phyloP scores from a whole-genome alignment of 192 early-diverging fungal species.

The Gigaspora rosea region DNA sequence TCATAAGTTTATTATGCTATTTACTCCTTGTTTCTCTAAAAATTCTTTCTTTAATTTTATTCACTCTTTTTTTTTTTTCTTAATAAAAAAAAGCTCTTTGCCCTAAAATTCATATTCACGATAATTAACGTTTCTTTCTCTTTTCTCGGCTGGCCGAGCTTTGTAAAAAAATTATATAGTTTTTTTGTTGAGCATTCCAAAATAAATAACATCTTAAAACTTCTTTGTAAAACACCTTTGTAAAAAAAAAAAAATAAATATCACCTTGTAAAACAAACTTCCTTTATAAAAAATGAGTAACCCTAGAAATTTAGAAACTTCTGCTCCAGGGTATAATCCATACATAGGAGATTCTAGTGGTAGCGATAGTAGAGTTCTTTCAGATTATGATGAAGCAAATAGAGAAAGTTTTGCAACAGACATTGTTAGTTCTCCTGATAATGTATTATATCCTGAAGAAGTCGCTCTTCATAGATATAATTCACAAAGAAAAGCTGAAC shows the following conservation, averaged over 20 bases:
- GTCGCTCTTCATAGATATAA: conserved; percentile 1
- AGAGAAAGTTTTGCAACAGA: not conserved
- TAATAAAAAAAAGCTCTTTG: too few relatives aligned
- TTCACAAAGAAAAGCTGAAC: not conserved
- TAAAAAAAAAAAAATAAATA: not conserved
- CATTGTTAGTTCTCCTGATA: not conserved
- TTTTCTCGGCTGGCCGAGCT: conserved; percentile 22
- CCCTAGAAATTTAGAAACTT: not conserved
- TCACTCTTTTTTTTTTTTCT: too few relatives aligned
- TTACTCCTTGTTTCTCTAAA: too few relatives aligned
- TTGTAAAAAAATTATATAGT: not conserved
- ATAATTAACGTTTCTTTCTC: too few relatives aligned
- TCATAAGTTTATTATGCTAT: too few relatives aligned
- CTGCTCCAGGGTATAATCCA: conserved; percentile 18
- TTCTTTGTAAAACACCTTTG: not conserved
- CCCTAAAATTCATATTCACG: too few relatives aligned
- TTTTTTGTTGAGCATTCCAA: too few relatives aligned
- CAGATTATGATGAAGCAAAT: not conserved
- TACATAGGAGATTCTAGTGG: not conserved
- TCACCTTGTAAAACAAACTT: not conserved
- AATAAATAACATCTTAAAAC: not conserved
- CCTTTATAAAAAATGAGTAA: not conserved
- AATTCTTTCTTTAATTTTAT: too few relatives aligned
- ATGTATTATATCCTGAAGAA: not conserved
- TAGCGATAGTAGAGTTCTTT: not conserved